Evolutionary conservation across 805 yeast genomes (phyloP), one percentile per base, ranked within the genome.

Genomic region (Peterozyma toletana): DNA sequence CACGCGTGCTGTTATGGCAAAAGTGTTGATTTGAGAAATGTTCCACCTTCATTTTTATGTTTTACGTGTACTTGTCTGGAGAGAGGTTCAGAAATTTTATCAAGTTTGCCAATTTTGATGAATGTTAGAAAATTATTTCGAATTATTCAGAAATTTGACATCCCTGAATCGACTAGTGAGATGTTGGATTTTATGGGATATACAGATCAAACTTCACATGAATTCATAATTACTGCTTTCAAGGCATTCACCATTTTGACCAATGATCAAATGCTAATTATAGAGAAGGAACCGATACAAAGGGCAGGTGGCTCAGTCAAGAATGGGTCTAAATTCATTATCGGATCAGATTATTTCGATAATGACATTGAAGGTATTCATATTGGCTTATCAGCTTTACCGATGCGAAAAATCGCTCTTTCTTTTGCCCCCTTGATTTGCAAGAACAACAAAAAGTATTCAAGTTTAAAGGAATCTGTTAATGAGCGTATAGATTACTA

Each of bases 1-100:
- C 63, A 59, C 41, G 39, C 41, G 5, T 49, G 49, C 15, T 59
- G 63, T 30, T 53, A 51, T 34, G 48, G 49, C 1, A 35, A 39
- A 17, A 41, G 43, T 43, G 48, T 41, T 11, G 47, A 9, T 11
- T 40, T 17, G 30, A 40, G 17, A 29, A 30, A 40, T 13, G 18
- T 15, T 3, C 33, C 29, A 2, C 39, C 17, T 2, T 17, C 9
- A 6, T 58, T 57, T 30, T 44, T 31, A 10, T 58, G 62, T 40
- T 18, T 43, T 7, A 17, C 35, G 9, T 56, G 61, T 36, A 31
- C 43, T 11, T 42, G 41, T 5, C 31, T 27, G 9, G 11, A 30
- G 13, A 29, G 39, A 10, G 41, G 37, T 3, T 33, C 18, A 11
- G 11, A 33, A 10, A 1, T 45, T 3, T 43, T 44, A 39, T 31